These are phyloP conservation scores for Rhinocladiella mackenziei DNA, from an alignment of 2,329 filamentous ascomycete genomes.

Conservation along the genomic window DNA sequence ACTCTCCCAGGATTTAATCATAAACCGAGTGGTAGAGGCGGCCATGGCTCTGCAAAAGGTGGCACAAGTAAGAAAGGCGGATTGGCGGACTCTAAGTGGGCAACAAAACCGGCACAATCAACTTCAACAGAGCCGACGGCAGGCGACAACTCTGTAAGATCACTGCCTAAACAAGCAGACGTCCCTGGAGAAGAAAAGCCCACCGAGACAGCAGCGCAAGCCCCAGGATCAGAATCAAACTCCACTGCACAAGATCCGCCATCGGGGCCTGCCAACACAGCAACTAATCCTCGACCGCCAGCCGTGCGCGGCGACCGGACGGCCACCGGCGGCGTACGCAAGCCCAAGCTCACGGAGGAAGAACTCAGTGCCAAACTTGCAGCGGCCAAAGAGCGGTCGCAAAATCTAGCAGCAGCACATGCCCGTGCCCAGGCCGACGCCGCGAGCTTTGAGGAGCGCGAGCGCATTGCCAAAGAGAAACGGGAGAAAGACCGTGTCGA, in stretches of 20 bases:
- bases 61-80: constrained; percentile 21
- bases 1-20: constrained; percentile 9
- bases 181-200: constrained; percentile 9
- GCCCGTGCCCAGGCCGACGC: constrained; percentile 65
- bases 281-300: constrained; percentile 30
- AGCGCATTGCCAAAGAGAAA: constrained; percentile 55
- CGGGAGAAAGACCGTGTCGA: constrained; percentile 49
- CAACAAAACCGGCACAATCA: constrained; percentile 11
- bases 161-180: constrained; percentile 2
- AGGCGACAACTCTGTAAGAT: not conserved
- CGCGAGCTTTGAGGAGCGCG: constrained; percentile 60
- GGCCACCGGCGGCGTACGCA: constrained; percentile 50
- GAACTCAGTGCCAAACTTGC: constrained; percentile 60
- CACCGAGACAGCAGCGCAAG: constrained; percentile 5
- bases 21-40: constrained; percentile 16
- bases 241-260: constrained; percentile 4
- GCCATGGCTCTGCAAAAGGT: constrained; percentile 9
- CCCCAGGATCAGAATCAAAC: constrained; percentile 12
- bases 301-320: constrained; percentile 55
- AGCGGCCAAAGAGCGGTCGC: constrained; percentile 59
- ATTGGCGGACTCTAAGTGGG: constrained; percentile 29
- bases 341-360: constrained; percentile 62
- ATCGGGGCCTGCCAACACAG: constrained; percentile 15
- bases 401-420: constrained; percentile 57
- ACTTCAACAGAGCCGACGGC: not conserved